phyloP scores from a whole-genome alignment of 129 eudicot genomes.

The Deinandra increscens region DNA sequence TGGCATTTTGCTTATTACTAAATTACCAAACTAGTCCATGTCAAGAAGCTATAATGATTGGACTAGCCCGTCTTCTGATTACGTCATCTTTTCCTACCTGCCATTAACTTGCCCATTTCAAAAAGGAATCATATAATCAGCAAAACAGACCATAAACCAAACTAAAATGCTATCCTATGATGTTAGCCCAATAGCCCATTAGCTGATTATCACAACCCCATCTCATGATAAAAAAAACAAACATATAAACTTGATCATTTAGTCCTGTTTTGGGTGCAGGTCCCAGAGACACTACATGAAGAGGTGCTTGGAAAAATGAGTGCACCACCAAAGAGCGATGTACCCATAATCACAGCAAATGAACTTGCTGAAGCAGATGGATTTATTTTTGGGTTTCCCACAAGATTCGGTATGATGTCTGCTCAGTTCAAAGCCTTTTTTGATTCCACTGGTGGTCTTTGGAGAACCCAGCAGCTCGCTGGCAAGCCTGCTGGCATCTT shows the following conservation, averaged over 20 bases:
- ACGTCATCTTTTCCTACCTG: no score
- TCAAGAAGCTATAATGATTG: no score
- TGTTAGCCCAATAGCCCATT: neutral
- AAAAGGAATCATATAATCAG: neutral
- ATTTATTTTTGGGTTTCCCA: constrained; percentile 76
- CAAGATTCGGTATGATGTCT: constrained; percentile 98
- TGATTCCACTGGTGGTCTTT: constrained; percentile 81
- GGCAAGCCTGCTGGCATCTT: constrained; percentile 95
- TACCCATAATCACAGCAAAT: constrained; percentile 53
- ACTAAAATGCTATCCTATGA: neutral
- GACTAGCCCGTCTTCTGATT: no score
- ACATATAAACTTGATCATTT: neutral
- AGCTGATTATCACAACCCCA: neutral
- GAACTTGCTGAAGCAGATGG: constrained; percentile 85
- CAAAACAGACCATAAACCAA: neutral
- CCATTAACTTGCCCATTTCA: neutral
- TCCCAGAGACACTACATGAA: constrained; percentile 73
- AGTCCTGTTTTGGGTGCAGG: constrained; percentile 36
- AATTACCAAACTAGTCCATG: neutral
- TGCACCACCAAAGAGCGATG: constrained; percentile 80
- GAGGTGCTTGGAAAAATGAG: constrained; percentile 75
- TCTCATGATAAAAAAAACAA: constrained; percentile 1
- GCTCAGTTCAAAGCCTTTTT: constrained; percentile 81
- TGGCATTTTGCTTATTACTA: neutral
- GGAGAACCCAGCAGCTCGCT: constrained; percentile 70